Base-by-base conservation (phyloP, 345 rosid genomes). In the Arabidopsis arenosa region DNA sequence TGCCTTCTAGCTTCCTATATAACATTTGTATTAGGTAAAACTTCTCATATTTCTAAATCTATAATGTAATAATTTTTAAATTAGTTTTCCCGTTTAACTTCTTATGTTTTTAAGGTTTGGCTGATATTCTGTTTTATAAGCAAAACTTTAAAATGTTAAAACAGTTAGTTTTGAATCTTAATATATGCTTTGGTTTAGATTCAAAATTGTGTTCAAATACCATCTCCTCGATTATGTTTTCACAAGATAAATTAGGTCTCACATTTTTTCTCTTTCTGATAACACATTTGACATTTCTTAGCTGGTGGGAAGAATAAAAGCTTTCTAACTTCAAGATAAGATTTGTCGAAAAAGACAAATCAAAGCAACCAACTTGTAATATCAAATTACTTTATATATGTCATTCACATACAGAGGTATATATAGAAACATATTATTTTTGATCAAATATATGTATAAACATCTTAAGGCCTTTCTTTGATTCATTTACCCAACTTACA, bases 1-100 rank as follows among this genome's bases (percentile, higher is more conserved):
- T 93, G 17, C 91, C 96, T 57, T 93, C 89, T 71, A 93, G 89
- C 77, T 84, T 93, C 54, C 93, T 87, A 62, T n/a, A n/a, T n/a
- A n/a, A n/a, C n/a, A 0, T 33, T 45, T 9, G 14, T 37, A n/a
- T 14, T 49, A 26, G 68, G 6, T 12, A 52, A 30, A 9, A 43
- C 6, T 52, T 72, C 53, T 51, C 68, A 55, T 57, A 17, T 56
- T 15, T 40, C 9, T 66, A 17, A 49, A 17, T 64, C 55, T 28
- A 32, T 1, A 53, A 28, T 40, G 62, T 32, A n/a, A 47, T 44
- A 28, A 5, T 7, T 30, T 40, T 39, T 0, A 9, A 37, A 10
- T 37, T 23, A 23, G 1, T 23, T 23, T 23, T 23, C 26, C 26
- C 1, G 26, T 23, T 23, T 23, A 23, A 23, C 26, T 23, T 23